These are phyloP conservation scores for Fusarium annulatum DNA, from an alignment of 2,329 filamentous ascomycete genomes.

Conservation along the genomic window DNA sequence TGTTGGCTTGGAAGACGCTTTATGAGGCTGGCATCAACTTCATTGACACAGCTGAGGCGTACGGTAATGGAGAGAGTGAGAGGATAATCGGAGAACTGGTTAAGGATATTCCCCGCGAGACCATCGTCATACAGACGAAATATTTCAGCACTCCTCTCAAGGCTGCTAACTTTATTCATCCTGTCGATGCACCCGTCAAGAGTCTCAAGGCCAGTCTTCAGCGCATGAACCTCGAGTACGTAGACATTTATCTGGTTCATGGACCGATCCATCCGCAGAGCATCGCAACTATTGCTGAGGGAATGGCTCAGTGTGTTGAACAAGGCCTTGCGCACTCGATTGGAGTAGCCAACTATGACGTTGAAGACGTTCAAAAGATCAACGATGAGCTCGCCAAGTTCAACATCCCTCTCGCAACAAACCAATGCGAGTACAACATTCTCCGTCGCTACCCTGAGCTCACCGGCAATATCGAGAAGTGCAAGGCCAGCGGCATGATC, in stretches of 20 bases:
- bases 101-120: background rate
- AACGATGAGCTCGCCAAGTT: slow-evolving; percentile 21
- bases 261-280: slow-evolving; percentile 15
- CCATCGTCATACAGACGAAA: slow-evolving; percentile 8
- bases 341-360: slow-evolving; percentile 7
- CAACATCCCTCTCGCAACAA: slow-evolving; percentile 12
- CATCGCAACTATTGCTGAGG: background rate
- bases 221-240: slow-evolving; percentile 7
- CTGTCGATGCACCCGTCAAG: background rate
- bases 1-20: slow-evolving; percentile 11
- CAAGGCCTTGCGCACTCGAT: slow-evolving; percentile 4
- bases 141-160: slow-evolving; percentile 18
- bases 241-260: slow-evolving; percentile 20
- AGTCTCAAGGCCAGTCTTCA: slow-evolving; percentile 12
- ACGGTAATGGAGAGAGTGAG: slow-evolving; percentile 9
- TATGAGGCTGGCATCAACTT: slow-evolving; percentile 19
- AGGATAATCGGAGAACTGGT: slow-evolving; percentile 1
- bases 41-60: slow-evolving; percentile 5
- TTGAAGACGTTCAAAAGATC: background rate
- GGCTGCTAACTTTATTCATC: background rate
- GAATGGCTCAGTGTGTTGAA: slow-evolving; percentile 23
- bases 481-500: slow-evolving; percentile 8
- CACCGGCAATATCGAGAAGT: background rate
- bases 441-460: slow-evolving; percentile 11
- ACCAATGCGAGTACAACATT: slow-evolving; percentile 24